Conservation (phyloP, 768 basidiomycete genomes). For the Naganishia onofrii region DNA sequence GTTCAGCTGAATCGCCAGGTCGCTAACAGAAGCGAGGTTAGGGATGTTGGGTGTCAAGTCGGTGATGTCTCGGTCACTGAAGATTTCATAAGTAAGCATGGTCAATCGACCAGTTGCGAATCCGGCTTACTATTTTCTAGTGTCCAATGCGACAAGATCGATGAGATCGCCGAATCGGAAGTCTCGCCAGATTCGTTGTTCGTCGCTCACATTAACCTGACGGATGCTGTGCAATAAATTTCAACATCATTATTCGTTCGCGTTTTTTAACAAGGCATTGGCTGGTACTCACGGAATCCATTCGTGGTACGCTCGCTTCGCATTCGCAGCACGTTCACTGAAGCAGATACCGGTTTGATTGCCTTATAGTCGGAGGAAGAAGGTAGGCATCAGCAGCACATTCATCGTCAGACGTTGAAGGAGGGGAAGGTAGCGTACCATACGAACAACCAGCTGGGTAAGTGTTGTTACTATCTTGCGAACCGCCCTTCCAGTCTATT, state of each 20-base stretch:
- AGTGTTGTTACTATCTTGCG: constrained; percentile 62
- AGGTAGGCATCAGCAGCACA: not conserved
- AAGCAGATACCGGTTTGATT: constrained; percentile 61
- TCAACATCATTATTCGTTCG: constrained; percentile 50
- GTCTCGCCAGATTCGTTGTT: constrained; percentile 64
- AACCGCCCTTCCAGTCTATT: constrained; percentile 60
- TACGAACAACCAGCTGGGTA: constrained; percentile 35
- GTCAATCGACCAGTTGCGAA: too few relatives aligned
- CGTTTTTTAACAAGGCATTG: too few relatives aligned
- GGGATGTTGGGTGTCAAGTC: constrained; percentile 62
- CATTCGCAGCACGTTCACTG: constrained; percentile 63
- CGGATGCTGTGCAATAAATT: constrained; percentile 55
- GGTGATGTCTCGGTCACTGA: constrained; percentile 59
- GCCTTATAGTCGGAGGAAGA: not conserved
- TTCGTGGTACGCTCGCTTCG: constrained; percentile 53
- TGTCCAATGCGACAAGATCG: constrained; percentile 64
- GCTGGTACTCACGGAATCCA: constrained; percentile 32
- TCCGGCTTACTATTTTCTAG: constrained; percentile 53
- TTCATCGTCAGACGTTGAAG: not conserved
- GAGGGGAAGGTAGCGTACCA: not conserved
- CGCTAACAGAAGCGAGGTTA: constrained; percentile 57
- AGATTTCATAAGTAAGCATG: constrained; percentile 48
- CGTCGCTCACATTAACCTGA: constrained; percentile 60
- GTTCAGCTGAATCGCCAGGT: constrained; percentile 55
- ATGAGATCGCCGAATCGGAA: constrained; percentile 65